Base-by-base conservation (phyloP, 192 early-diverging fungal species). In the Coemansia sp. region DNA sequence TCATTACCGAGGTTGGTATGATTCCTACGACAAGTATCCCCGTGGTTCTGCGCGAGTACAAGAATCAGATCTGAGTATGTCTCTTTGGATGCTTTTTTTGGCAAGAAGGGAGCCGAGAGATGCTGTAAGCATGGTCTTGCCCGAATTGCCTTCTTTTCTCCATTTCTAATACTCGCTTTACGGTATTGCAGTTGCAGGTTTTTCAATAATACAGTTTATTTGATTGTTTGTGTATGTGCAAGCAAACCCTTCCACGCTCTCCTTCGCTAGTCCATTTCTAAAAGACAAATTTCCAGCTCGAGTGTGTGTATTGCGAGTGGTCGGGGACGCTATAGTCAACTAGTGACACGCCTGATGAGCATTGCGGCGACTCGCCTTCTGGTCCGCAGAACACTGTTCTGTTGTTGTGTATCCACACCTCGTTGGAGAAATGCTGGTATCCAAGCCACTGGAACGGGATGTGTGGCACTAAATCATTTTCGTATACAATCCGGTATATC, bases 1-100 rank as follows among this genome's bases (percentile, higher is more conserved):
- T 97, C 45, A 87, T 96, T 17, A 95, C 94, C 16, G 97, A 99
- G 75, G 87, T 94, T 11, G 97, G 97, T 25, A 72, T 94, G 70
- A 93, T 96, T 61, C 94, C 94, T 9, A 93, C 89, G 67, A 95
- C 94, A 20, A 93, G 91, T 62, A 92, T 92, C 37, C 92, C 91
- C 7, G 91, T 92, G 22, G 87, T 91, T 20, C 59, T 87, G 51
- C 85, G 83, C 72, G 85, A 86, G 71, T 86, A 86, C 70, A 77
- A 74, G 64, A 79, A 77, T 50, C 68, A 79, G 56, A 63, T 71
- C 9, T 77, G 61, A 59, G 12, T 13, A 25, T 2, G 22, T 7
- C 22, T 22, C 51, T 50, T 17, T n/a, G 48, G 4, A 8, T 13
- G 13, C 10, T n/a, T n/a, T 12, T 13, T 12, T 12, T 45, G 13